A percentile compares a stretch with the other conserved stretches of the same genome.
phyloP scores from a whole-genome alignment of 1,139 yeast genomes.

The Zygoascus sp. region DNA sequence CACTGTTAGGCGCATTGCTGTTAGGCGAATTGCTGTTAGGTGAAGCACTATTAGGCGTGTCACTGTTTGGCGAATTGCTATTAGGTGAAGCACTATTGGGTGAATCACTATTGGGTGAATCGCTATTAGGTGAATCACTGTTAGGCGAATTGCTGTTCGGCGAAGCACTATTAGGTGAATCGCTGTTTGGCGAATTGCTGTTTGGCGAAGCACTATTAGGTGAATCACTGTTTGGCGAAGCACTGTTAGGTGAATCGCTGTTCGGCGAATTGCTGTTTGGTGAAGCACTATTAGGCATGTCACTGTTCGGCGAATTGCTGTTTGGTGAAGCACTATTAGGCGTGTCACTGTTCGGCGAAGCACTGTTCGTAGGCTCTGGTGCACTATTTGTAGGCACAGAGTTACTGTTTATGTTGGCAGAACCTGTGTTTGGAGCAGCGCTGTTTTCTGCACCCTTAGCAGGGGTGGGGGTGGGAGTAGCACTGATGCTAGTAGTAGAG shows the following conservation, averaged over 20 bases:
- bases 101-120: not conserved
- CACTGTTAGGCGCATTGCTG: not conserved
- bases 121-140: not conserved
- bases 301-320: not conserved
- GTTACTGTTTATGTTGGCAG: constrained; percentile 3
- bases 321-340: not conserved
- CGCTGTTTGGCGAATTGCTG: not conserved
- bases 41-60: not conserved
- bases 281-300: not conserved
- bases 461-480: not conserved
- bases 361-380: not conserved
- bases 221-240: not conserved
- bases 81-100: not conserved
- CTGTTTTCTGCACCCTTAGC: not conserved
- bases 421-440: not conserved
- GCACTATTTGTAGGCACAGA: not conserved
- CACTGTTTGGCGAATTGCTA: not conserved
- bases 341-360: not conserved
- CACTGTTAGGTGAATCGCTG: not conserved
- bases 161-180: not conserved
- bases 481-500: not conserved
- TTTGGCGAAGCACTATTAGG: not conserved
- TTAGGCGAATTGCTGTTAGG: not conserved
- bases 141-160: not conserved
- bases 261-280: not conserved